Conservation (phyloP, 225 moss, liverwort and hornwort species). For the Ulota crispa region DNA sequence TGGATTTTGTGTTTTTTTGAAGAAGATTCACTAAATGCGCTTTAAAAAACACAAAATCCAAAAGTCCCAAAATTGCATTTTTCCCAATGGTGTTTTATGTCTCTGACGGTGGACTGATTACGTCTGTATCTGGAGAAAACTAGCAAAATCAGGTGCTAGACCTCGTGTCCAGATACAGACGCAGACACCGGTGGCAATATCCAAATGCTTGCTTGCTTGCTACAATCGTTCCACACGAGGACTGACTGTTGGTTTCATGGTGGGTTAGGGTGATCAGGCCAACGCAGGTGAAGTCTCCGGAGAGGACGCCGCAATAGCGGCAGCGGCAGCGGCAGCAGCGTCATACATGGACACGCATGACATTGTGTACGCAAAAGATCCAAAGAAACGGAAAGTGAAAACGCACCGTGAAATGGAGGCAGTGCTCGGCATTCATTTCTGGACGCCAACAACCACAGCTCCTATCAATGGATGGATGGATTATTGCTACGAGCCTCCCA, state of each 20-base stretch:
- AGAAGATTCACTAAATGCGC: too few relatives aligned
- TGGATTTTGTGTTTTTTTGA: too few relatives aligned
- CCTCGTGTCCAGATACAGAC: background rate
- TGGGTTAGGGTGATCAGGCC: background rate
- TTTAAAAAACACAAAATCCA: too few relatives aligned
- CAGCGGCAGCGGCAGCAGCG: too few relatives aligned
- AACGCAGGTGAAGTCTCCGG: background rate
- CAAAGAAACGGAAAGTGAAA: background rate
- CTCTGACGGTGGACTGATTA: too few relatives aligned
- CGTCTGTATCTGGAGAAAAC: too few relatives aligned
- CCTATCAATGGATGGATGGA: constrained; percentile 17
- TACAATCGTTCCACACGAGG: background rate
- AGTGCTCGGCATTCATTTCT: background rate
- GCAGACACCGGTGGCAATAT: background rate
- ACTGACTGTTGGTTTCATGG: background rate
- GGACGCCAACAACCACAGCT: background rate
- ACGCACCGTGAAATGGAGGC: constrained; percentile 19
- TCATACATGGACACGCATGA: constrained; percentile 9
- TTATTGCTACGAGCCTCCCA: background rate
- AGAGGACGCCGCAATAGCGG: background rate
- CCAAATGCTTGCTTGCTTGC: background rate
- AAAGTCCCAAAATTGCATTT: too few relatives aligned
- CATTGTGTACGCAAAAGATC: constrained; percentile 8
- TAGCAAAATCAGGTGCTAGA: background rate
- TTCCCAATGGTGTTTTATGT: too few relatives aligned